Conservation (phyloP, 2,329 filamentous ascomycete species). For the Grosmannia serpens region DNA sequence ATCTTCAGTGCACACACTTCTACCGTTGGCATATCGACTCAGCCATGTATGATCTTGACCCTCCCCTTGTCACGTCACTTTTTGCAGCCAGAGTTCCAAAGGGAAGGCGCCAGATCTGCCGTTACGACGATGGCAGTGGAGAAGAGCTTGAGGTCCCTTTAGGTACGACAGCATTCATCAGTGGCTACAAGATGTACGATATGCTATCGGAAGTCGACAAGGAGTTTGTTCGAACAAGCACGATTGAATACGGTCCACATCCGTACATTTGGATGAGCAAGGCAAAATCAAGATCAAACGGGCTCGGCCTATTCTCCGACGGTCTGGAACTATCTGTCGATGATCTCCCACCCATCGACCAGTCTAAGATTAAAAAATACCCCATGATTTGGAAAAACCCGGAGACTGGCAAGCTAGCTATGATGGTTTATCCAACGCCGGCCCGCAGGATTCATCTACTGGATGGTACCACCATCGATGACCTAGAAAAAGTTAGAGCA, state of each 20-base stretch:
- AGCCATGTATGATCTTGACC: conserved; percentile 61
- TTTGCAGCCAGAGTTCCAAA: conserved; percentile 60
- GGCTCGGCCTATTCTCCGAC: conserved; percentile 53
- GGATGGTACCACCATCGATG: conserved; percentile 56
- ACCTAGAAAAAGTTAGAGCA: conserved; percentile 30
- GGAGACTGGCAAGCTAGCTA: conserved; percentile 51
- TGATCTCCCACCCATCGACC: conserved; percentile 53
- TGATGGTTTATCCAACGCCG: conserved; percentile 67
- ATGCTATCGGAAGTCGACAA: conserved; percentile 52
- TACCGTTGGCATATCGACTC: conserved; percentile 75
- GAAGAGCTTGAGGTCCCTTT: conserved; percentile 60
- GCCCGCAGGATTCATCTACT: conserved; percentile 54
- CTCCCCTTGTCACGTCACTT: conserved; percentile 59
- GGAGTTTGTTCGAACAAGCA: conserved; percentile 51
- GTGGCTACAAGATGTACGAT: conserved; percentile 59
- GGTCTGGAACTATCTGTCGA: conserved; percentile 39
- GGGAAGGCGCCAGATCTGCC: conserved; percentile 32
- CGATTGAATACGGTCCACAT: conserved; percentile 64
- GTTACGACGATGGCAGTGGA: conserved; percentile 61
- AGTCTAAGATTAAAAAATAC: conserved; percentile 54
- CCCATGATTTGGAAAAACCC: conserved; percentile 75
- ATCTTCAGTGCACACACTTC: conserved; percentile 39
- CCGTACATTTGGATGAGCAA: conserved; percentile 73
- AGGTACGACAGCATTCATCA: conserved; percentile 66
- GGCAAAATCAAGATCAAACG: conserved; percentile 53